Evolutionary conservation across 805 yeast genomes (phyloP), one percentile per base, ranked within the genome.

Genomic region (Saccharomycopsis lassenensis): DNA sequence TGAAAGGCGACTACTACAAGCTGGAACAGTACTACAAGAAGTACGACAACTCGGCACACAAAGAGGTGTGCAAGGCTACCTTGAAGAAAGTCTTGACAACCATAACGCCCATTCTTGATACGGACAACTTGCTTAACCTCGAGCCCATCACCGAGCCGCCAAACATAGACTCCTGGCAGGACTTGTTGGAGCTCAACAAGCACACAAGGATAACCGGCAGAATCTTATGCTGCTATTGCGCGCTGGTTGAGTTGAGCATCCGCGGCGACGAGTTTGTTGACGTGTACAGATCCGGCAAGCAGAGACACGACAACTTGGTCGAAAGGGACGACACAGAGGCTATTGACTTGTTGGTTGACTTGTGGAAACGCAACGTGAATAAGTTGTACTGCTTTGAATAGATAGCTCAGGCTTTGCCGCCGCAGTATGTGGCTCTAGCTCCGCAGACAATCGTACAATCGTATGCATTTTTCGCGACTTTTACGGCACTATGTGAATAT

Each of bases 331-430:
- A 24, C n/a, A 37, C 30, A 14, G 44, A 48, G 19, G 31, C 27
- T 1, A 29, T 41, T 16, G 23, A 34, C n/a, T 19, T 24, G 23
- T 23, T 50, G 32, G 34, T 48, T 20, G 15, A 35, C 11, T 39
- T 50, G 20, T 59, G 62, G 63, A 22, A 24, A 2, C 12, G 24
- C 3, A 46, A 51, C 25, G 19, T 55, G 2, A 48, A 53, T 20
- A 58, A 56, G 39, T 38, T 54, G 17, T 59, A 58, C 43, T 58
- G 59, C 4, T 56, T 57, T 41, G 63, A 60, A 44, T 59, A 36
- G 43, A n/a, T n/a, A 31, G 29, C n/a, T 15, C 3, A 11, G n/a
- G 11, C 25, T 23, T 23, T 11, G 11, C 25, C n/a, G n/a, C n/a
- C 3, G 11, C n/a, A 23, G n/a, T n/a, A n/a, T n/a, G n/a, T n/a